Evolutionary conservation across 169 alveolate genomes (phyloP), one percentile per base, ranked within the genome.

Genomic region (Plasmodium adleri): DNA sequence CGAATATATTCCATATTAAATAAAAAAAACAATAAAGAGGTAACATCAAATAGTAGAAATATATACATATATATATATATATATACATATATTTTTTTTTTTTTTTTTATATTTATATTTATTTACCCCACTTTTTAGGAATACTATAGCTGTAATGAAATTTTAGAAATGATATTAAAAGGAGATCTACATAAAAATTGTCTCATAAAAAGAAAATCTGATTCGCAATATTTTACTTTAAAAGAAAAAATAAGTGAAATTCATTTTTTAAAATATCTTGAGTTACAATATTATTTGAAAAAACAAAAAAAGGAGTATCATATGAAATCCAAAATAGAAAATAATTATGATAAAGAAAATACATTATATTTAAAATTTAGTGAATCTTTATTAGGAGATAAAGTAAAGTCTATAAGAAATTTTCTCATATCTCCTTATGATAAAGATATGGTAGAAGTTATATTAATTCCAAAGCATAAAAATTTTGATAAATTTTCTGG

Each of bases 331-430:
- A 70, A 80, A 68, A 43, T 63, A 32, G 60, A 68, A 62, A 56
- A 49, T 0, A 64, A 66, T 56, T 43, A 20, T 24, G 17, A 56
- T 56, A 63, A 64, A 71, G 71, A 78, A 63, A 63, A 78, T 32
- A 28, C 62, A 9, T 22, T 66, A n/a, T 78, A 9, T 78, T 54
- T 78, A 45, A 66, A 78, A 64, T 78, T 64, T 32, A 78, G 78
- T 45, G 78, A 78, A 52, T 7, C 70, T n/a, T 28, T 78, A 78
- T 66, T 78, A 78, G 71, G 63, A 5, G 89, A 78, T 63, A 78
- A 78, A 70, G 76, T 78, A 78, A 78, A 78, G 47, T 78, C 89
- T 3, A 50, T 78, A 78, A 78, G 39, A 78, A 67, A 64, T 22
- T 78, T 78, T 56, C 17, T 78, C 20, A 45, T 78, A 64, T 64